phyloP scores from a whole-genome alignment of 78 protist species.

The Cyanophora paradoxa region DNA sequence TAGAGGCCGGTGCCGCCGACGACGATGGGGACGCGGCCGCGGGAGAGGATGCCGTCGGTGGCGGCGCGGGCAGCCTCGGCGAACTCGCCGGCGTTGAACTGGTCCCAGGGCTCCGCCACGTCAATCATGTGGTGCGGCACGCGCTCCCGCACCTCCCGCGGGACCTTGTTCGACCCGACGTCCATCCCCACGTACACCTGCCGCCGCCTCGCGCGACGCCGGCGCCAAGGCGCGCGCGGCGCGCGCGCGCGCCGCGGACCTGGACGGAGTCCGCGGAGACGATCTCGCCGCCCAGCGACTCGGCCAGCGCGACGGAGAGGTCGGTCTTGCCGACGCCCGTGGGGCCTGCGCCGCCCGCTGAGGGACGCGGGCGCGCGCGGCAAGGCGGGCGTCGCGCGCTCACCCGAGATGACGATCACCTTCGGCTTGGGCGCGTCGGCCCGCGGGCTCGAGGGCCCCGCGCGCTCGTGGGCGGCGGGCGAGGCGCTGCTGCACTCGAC shows the following conservation, averaged over 20 bases:
- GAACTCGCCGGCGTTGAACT: neutral
- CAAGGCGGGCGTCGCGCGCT: too few species aligned
- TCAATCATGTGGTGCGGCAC: neutral
- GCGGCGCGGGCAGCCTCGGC: neutral
- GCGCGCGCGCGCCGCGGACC: neutral
- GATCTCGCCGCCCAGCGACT: neutral
- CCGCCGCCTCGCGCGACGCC: too few species aligned
- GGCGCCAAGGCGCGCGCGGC: too few species aligned
- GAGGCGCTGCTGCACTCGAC: too few species aligned
- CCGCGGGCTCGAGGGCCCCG: too few species aligned
- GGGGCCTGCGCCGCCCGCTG: too few species aligned
- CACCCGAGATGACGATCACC: too few species aligned
- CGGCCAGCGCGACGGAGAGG: neutral
- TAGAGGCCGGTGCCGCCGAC: conserved; percentile 4
- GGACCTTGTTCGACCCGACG: conserved; percentile 3
- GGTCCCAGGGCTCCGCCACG: neutral
- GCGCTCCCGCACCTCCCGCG: neutral
- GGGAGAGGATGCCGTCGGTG: neutral
- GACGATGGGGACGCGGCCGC: neutral
- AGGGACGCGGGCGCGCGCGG: too few species aligned
- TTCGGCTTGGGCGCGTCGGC: too few species aligned
- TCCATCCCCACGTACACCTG: neutral
- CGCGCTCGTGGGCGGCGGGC: too few species aligned
- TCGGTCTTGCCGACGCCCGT: conserved; percentile 6
- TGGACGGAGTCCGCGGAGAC: conserved; percentile 14